Evolutionary conservation across 129 eudicot species (phyloP), one percentile per base, ranked within the genome.

Genomic region (Calendula officinalis): DNA sequence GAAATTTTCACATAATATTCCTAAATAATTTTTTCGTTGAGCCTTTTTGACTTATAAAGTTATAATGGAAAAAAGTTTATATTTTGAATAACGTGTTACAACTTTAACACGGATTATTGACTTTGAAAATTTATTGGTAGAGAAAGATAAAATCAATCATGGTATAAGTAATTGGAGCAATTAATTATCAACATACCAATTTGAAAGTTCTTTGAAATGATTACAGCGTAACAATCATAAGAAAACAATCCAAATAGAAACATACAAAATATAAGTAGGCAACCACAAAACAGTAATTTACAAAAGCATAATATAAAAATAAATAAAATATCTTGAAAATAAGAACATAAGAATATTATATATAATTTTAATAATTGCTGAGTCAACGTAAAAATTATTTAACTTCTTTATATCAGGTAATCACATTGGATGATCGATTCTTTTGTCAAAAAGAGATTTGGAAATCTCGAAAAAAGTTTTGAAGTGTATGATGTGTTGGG

Each of bases 31-130:
- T 44, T 56, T 22, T 27, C 42, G 39, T 8, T n/a, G 49, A 55
- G 43, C 27, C 15, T 30, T 64, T 73, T 56, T 73, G 72, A 73
- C 78, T 64, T 64, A 0, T 13, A 22, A 22, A 0, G 30, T 64
- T 64, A 0, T 13, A 22, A 22, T 22, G 30, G 30, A 22, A 22
- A 22, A 22, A 11, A 30, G 7, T 22, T 51, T 37, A 10, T 53
- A 22, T 12, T 49, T 17, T 37, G 37, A 60, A 50, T 38, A 41
- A 0, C 12, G 13, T 5, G 12, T 34, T 54, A 4, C 35, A 4
- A 11, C 0, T 41, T 41, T 15, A 12, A n/a, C 53, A 53, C 0
- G 50, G 52, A 51, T 4, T 39, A 50, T 60, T 62, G 76, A 71
- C 70, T 52, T 55, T 42, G 7, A 34, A 51, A 32, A 33, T 9